Base-by-base conservation (phyloP, 768 basidiomycete species). In the Rickenella mellea region DNA sequence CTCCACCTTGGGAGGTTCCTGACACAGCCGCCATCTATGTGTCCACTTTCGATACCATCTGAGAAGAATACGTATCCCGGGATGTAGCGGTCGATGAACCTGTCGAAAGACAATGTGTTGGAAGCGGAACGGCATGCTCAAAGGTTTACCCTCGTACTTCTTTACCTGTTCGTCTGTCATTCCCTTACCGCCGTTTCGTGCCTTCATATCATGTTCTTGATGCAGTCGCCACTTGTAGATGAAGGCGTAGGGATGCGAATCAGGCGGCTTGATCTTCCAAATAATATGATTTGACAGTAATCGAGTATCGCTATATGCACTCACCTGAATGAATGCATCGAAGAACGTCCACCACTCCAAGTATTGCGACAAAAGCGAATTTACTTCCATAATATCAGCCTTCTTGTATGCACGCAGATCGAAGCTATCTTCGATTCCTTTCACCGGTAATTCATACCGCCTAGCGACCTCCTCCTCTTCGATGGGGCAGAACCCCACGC, bases 71-170 rank as follows among this genome's bases (percentile, higher is more conserved):
- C 78, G 55, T 96, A 97, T 3, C 85, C 88, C 1, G 92, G 92
- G 51, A 97, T 91, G 59, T 96, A 96, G 4, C 93, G 79, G 59
- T 91, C 85, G 5, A 93, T 78, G 55, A 94, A 94, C 27, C 85
- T 89, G 54, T 15, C 27, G 20, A 30, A 22, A 17, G 5, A 41
- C 17, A 39, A 36, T 44, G 39, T 19, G 6, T 29, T 5, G 27
- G 25, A 6, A 25, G 14, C 19, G 25, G 26, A 38, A 20, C 40
- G 24, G 29, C 53, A 44, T 43, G 43, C 40, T 29, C 35, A 31
- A 39, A 31, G 39, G 55, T n/a, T n/a, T n/a, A n/a, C n/a, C n/a
- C n/a, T n/a, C 60, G 33, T 48, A 70, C 71, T 66, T 54, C 52
- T 78, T 80, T 51, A 80, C 76, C 68, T 92, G 61, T 5, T 72